These are phyloP conservation scores for Zygotorulaspora chibaensis DNA, from an alignment of 805 yeast species.

Conservation along the genomic window DNA sequence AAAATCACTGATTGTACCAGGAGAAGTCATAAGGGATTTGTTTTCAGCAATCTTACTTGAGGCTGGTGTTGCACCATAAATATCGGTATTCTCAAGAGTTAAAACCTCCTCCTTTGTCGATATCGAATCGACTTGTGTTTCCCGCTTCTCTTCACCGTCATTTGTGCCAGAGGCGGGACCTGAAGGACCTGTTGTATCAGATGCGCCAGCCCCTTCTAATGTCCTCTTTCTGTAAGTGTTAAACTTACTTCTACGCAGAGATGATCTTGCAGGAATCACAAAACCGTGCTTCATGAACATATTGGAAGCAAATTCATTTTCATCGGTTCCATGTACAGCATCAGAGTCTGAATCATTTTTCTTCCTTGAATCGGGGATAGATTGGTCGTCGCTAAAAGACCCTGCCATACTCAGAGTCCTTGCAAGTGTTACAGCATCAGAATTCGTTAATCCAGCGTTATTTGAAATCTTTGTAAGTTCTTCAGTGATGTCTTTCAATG, in stretches of 20 bases:
- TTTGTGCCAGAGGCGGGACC: not conserved
- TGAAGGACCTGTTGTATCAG: not conserved
- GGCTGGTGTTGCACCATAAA: conserved; percentile 7
- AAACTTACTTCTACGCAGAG: conserved; percentile 46
- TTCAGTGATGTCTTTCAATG: conserved; percentile 64
- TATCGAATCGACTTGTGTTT: not conserved
- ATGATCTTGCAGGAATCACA: conserved; percentile 32
- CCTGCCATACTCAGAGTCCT: conserved; percentile 71
- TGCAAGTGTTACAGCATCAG: conserved; percentile 80
- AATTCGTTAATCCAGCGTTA: conserved; percentile 71
- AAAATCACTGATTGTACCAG: conserved; percentile 19
- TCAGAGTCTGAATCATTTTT: conserved; percentile 1
- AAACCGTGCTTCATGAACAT: conserved; percentile 29
- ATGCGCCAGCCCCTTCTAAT: conserved; percentile 4
- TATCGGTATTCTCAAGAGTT: not conserved
- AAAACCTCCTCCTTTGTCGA: conserved; percentile 1
- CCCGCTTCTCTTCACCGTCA: not conserved
- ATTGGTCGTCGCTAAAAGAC: conserved; percentile 40
- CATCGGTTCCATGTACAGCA: conserved; percentile 6
- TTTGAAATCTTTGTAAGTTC: conserved; percentile 73
- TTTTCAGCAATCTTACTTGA: conserved; percentile 3
- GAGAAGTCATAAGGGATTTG: conserved; percentile 7
- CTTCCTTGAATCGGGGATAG: conserved; percentile 2
- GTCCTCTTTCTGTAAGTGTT: conserved; percentile 46
- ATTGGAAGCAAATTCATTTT: conserved; percentile 30